These are phyloP conservation scores for Pholiota molesta DNA, from an alignment of 768 basidiomycete species.

Conservation along the genomic window DNA sequence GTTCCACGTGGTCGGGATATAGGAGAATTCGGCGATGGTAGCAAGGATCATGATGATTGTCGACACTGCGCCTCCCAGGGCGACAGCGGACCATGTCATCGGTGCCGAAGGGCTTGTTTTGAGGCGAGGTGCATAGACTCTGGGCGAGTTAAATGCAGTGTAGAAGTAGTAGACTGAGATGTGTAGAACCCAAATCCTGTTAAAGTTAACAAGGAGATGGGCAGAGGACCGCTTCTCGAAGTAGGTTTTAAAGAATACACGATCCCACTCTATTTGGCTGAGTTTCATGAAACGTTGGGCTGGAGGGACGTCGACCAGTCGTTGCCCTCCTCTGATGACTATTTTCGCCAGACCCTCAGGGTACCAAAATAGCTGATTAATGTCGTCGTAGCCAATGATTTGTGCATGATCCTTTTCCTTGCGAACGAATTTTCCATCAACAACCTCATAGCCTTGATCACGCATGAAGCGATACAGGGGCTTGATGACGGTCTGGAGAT, in stretches of 20 bases:
- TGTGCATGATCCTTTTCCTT: constrained; percentile 93
- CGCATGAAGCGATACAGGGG: constrained; percentile 95
- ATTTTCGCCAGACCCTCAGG: constrained; percentile 97
- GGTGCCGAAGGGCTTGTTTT: constrained; percentile 72
- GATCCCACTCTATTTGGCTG: constrained; percentile 90
- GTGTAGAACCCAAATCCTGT: constrained; percentile 98
- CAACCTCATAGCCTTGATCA: constrained; percentile 95
- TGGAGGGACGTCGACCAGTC: constrained; percentile 89
- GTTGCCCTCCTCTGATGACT: constrained; percentile 87
- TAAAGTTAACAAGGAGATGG: constrained; percentile 98
- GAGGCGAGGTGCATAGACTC: constrained; percentile 78
- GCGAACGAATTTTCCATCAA: constrained; percentile 93
- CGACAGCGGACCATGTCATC: constrained; percentile 95
- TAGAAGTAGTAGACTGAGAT: constrained; percentile 95
- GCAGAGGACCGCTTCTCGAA: constrained; percentile 92
- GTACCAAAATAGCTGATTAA: constrained; percentile 99
- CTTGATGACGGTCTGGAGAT: constrained; percentile 89
- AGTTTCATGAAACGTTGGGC: constrained; percentile 94
- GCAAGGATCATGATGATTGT: constrained; percentile 93
- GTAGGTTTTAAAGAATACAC: constrained; percentile 99
- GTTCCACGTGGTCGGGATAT: constrained; percentile 99
- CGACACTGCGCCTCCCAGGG: constrained; percentile 94
- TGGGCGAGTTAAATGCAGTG: constrained; percentile 96
- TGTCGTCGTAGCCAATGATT: constrained; percentile 99
- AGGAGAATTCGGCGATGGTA: constrained; percentile 92